Percentiles rank a stretch among this genome's conserved stretches.
These are phyloP conservation scores for Entomophthora muscae DNA, from an alignment of 371 early-diverging fungal genomes.

Conservation along the genomic window DNA sequence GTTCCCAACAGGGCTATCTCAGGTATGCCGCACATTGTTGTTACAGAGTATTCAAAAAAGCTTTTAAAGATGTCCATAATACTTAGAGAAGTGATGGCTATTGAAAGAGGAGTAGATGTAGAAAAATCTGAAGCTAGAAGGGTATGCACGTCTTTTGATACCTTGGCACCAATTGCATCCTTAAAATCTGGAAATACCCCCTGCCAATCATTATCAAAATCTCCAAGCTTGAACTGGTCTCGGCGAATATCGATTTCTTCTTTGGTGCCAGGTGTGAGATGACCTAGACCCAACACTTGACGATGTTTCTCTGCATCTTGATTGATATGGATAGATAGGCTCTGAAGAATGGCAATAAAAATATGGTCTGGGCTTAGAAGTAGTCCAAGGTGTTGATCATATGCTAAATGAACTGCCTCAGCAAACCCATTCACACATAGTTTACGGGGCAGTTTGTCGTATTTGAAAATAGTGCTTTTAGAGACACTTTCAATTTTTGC, in stretches of 20 bases:
- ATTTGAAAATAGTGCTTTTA: too few species aligned
- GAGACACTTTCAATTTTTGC: too few species aligned
- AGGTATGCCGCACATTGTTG: background rate
- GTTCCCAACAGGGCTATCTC: background rate
- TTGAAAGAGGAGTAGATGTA: background rate
- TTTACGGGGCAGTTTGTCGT: too few species aligned
- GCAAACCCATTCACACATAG: background rate
- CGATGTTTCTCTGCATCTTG: background rate
- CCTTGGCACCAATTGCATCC: background rate
- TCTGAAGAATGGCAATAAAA: background rate
- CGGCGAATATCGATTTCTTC: background rate
- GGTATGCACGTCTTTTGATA: background rate
- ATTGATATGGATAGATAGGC: background rate
- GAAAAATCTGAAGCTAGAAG: background rate
- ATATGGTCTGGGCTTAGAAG: background rate
- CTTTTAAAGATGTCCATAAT: constrained; percentile 2
- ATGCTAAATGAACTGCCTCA: background rate
- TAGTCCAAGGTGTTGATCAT: background rate
- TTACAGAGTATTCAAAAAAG: background rate
- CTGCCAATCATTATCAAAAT: background rate
- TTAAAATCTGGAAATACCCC: background rate
- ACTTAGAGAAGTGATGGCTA: background rate
- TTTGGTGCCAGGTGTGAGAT: background rate
- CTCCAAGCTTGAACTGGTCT: background rate
- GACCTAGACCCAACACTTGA: background rate